Evolutionary conservation across 257 asterid species (phyloP).

Genomic region (Penstemon eatonii): DNA sequence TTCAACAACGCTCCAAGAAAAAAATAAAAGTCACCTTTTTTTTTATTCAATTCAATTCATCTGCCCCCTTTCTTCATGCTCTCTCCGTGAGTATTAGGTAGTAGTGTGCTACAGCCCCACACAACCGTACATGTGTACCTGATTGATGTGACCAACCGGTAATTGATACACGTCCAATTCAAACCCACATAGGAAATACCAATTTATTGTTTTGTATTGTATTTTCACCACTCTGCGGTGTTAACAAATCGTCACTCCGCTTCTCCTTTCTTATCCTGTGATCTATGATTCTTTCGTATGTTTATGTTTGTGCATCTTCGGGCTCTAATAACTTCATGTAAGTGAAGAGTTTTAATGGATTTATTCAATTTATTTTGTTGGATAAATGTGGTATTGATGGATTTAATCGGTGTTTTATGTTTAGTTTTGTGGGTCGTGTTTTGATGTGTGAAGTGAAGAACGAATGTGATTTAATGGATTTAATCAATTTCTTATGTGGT

Average conservation of each 20-base stretch:
- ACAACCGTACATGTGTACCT: background rate
- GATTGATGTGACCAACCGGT: background rate
- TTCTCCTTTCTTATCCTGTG: background rate
- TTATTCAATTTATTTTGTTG: background rate
- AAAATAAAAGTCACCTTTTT: background rate
- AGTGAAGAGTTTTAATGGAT: background rate
- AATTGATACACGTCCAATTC: background rate
- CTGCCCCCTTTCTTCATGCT: constrained; percentile 6
- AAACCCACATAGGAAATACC: background rate
- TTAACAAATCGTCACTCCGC: no score
- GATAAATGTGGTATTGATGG: no score
- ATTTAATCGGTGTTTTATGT: background rate
- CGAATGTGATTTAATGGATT: background rate
- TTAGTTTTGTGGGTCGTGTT: background rate
- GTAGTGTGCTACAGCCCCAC: background rate
- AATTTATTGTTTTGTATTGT: no score
- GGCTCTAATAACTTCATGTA: background rate
- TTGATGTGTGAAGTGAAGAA: background rate
- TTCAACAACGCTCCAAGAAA: background rate
- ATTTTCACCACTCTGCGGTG: no score
- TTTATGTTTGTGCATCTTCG: background rate
- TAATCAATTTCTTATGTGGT: background rate
- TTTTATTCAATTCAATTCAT: background rate
- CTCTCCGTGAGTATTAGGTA: constrained; percentile 1
- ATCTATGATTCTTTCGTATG: background rate